Evolutionary conservation across 768 basidiomycete genomes (phyloP), one percentile per base, ranked within the genome.

Genomic region (Postia placenta): DNA sequence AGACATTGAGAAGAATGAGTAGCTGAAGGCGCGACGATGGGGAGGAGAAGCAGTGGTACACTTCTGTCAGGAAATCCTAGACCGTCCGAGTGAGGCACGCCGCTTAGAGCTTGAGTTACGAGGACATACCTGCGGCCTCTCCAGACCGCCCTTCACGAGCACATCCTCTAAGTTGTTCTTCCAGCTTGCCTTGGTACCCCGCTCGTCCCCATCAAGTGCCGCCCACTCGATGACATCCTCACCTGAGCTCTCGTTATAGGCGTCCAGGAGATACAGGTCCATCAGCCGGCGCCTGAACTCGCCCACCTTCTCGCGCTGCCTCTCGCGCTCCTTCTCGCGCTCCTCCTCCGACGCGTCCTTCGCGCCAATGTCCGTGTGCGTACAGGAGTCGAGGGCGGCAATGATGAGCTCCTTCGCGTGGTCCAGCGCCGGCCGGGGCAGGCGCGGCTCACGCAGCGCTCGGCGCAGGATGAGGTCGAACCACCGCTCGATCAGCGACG

Each of bases 381-480:
- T 36, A n/a, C 26, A 43, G 1, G 59, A 52, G 23, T 57, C 70
- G 9, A 88, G 67, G 9, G 85, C 84, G 30, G 73, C 72, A 22
- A 85, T 65, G 55, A 90, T 74, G 20, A 92, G 74, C 30, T 85
- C 83, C 64, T 85, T 87, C 24, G 87, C 89, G 59, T 85, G 71
- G 43, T 75, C 73, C 17, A 81, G 72, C 4, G 83, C 74, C 20
- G 68, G 55, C 0, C 74, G 76, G 2, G 85, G 71, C 17, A 92
- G 68, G 54, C 74, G 80, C 30, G 87, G 82, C 61, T 89, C 83
- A 42, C 86, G 81, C 47, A 92, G 71, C 24, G 87, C 85, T 22
- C 86, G 84, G 27, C 89, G 81, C 2, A 92, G 71, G 23, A 87
- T 73, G 27, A 86, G 74, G 62, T 92, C 87, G 63, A 88, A 92